Percentiles rank a stretch among this genome's conserved stretches.
Evolutionary conservation across 306 rosid species (phyloP).

Genomic region (Arachis stenosperma): DNA sequence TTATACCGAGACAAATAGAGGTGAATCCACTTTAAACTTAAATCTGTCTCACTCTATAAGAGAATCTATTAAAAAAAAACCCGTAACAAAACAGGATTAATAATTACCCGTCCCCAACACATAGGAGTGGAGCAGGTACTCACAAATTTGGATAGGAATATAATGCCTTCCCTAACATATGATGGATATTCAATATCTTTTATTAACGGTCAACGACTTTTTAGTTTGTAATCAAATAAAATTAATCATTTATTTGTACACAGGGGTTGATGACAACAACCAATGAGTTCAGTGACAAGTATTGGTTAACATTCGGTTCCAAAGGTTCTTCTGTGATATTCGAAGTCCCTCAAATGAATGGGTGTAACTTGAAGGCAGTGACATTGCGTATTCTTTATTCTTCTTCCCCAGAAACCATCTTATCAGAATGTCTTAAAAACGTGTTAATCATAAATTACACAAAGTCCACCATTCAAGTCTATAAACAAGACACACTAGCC

Average conservation of each 20-base stretch:
- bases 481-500: conserved; percentile 13
- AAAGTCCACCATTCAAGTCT: conserved; percentile 28
- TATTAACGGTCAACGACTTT: too few species aligned
- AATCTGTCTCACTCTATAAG: too few species aligned
- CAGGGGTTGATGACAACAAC: conserved; percentile 5
- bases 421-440: conserved; percentile 2
- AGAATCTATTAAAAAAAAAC: too few species aligned
- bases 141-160: too few species aligned
- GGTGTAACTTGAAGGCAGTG: conserved; percentile 26
- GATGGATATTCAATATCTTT: too few species aligned
- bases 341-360: conserved; percentile 30
- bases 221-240: too few species aligned
- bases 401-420: background rate
- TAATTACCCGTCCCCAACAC: too few species aligned
- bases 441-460: conserved; percentile 37
- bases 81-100: too few species aligned
- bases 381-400: conserved; percentile 13
- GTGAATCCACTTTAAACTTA: too few species aligned
- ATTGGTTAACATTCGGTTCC: conserved; percentile 29
- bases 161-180: too few species aligned
- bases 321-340: conserved; percentile 29
- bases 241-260: background rate
- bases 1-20: too few species aligned
- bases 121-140: too few species aligned
- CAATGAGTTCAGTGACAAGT: background rate